Percentiles rank a stretch among this genome's conserved stretches.
These are phyloP conservation scores for Phoenix roebelenii DNA, from an alignment of 176 grass and related monocot genomes.

Conservation along the genomic window DNA sequence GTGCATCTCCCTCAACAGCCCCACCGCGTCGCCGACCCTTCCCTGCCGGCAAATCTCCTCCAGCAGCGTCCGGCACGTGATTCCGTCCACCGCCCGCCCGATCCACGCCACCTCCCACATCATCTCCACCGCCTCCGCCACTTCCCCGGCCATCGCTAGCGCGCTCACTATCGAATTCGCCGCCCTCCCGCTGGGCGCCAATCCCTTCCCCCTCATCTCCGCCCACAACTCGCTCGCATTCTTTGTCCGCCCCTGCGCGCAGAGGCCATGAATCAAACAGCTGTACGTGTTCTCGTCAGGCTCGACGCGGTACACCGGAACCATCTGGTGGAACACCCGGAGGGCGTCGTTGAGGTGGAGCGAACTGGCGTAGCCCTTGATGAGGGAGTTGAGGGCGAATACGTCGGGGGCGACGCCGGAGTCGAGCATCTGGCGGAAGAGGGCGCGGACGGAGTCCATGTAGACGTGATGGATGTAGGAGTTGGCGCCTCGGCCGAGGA, in stretches of 20 bases:
- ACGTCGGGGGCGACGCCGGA: constrained; percentile 51
- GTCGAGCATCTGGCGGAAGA: constrained; percentile 85
- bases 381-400: constrained; percentile 53
- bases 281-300: constrained; percentile 63
- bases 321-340: constrained; percentile 81
- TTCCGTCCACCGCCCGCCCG: neutral
- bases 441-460: constrained; percentile 64
- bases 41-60: constrained; percentile 10
- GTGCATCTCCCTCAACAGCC: constrained; percentile 10
- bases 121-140: neutral
- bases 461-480: constrained; percentile 68
- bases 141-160: constrained; percentile 9
- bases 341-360: constrained; percentile 77
- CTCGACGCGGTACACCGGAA: constrained; percentile 39
- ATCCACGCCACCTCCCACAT: constrained; percentile 8
- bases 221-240: constrained; percentile 10
- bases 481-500: constrained; percentile 46
- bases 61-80: constrained; percentile 15
- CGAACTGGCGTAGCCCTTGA: constrained; percentile 64
- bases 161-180: constrained; percentile 12
- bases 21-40: neutral
- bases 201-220: constrained; percentile 12
- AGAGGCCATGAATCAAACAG: constrained; percentile 72
- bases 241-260: constrained; percentile 40
- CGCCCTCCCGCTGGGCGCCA: neutral